Percentiles rank a stretch among this genome's conserved stretches.
These are phyloP conservation scores for Ettlia oleoabundans DNA, from an alignment of 139 green algal species.

Conservation along the genomic window DNA sequence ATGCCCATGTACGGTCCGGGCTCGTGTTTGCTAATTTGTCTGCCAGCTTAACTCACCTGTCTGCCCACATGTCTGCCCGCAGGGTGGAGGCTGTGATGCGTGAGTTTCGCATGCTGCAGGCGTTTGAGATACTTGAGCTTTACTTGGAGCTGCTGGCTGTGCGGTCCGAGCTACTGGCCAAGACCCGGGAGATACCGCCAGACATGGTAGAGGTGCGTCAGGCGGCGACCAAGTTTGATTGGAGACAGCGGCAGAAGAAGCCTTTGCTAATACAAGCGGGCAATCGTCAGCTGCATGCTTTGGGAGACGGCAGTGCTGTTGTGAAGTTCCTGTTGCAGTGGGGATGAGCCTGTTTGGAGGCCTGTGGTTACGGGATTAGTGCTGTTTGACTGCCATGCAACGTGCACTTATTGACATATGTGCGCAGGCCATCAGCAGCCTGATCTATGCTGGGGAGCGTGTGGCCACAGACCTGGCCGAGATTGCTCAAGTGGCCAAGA, in stretches of 20 bases:
- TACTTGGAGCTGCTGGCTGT: constrained; percentile 91
- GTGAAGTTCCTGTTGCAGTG: too few relatives aligned
- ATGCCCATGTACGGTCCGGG: too few relatives aligned
- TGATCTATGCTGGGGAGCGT: constrained; percentile 67
- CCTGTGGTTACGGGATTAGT: too few relatives aligned
- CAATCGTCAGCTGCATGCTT: too few relatives aligned
- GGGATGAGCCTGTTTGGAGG: background rate
- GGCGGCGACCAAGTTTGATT: background rate
- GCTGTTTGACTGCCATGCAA: too few relatives aligned
- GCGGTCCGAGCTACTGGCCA: constrained; percentile 77
- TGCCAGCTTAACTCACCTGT: too few relatives aligned
- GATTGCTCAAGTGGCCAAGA: constrained; percentile 56
- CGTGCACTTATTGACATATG: background rate
- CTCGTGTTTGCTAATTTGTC: too few relatives aligned
- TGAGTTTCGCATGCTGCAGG: constrained; percentile 71
- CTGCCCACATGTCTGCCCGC: too few relatives aligned
- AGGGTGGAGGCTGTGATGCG: constrained; percentile 90
- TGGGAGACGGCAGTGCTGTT: too few relatives aligned
- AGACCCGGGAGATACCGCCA: constrained; percentile 71
- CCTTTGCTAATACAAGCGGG: too few relatives aligned
- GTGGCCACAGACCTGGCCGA: constrained; percentile 71
- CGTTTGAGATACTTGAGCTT: constrained; percentile 91
- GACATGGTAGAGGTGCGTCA: constrained; percentile 74
- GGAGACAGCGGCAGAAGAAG: too few relatives aligned
- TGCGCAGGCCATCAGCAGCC: constrained; percentile 52